Evolutionary conservation across 192 early-diverging fungal species (phyloP).

Genomic region (Helicostylum pulchrum): DNA sequence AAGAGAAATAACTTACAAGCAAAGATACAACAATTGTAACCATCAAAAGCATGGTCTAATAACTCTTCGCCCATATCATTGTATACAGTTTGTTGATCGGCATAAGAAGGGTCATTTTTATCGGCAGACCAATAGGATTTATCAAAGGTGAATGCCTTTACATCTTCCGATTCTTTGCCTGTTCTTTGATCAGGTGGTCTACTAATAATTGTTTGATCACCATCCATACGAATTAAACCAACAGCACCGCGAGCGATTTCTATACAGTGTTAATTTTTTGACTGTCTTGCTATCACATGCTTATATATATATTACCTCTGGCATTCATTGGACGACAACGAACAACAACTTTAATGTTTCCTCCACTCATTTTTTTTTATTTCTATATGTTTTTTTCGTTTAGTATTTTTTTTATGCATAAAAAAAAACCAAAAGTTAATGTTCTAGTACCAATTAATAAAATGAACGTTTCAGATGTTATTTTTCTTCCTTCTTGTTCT

Average conservation of each 20-base stretch:
- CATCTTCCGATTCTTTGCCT: conserved; percentile 38
- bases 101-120: conserved; percentile 56
- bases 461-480: not conserved
- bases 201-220: conserved; percentile 64
- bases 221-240: conserved; percentile 69
- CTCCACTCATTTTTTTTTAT: conserved; percentile 18
- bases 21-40: conserved; percentile 93
- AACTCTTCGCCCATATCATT: conserved; percentile 72
- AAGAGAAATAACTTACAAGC: conserved; percentile 60
- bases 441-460: not conserved
- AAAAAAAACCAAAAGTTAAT: not conserved
- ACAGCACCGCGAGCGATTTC: conserved; percentile 61
- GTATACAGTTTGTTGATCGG: conserved; percentile 75
- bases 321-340: conserved; percentile 76
- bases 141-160: conserved; percentile 80
- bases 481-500: not conserved
- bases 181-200: conserved; percentile 43
- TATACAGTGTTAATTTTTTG: conserved; percentile 18
- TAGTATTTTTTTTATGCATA: not conserved
- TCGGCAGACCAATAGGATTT: conserved; percentile 87
- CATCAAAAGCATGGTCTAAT: conserved; percentile 81
- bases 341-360: conserved; percentile 72
- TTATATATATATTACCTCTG: conserved; percentile 48
- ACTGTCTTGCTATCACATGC: not conserved
- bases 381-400: not conserved